A percentile compares a stretch with the other conserved stretches of the same genome.
These are phyloP conservation scores for Tetrapisispora namnaoensis DNA, from an alignment of 805 yeast genomes.

Conservation along the genomic window DNA sequence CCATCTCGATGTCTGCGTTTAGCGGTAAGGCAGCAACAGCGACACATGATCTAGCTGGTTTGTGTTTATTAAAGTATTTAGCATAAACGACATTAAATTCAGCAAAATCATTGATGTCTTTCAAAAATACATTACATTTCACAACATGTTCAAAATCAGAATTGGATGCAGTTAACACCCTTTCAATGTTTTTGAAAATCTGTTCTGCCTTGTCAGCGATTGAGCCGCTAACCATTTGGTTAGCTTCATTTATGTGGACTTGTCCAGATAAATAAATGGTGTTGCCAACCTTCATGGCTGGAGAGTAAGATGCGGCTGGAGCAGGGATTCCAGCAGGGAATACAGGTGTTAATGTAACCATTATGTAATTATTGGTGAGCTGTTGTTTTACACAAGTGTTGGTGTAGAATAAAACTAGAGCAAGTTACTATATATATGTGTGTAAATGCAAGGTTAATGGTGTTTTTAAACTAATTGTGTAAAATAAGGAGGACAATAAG, in stretches of 20 bases:
- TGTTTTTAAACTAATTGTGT: no score
- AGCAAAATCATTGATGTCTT: constrained; percentile 79
- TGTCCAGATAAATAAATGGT: constrained; percentile 90
- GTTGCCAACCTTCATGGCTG: constrained; percentile 83
- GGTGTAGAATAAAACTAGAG: no score
- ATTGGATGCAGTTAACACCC: constrained; percentile 73
- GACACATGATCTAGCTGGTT: constrained; percentile 96
- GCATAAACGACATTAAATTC: constrained; percentile 78
- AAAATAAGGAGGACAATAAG: no score
- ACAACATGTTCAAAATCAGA: constrained; percentile 74
- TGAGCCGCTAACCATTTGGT: constrained; percentile 65
- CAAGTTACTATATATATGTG: no score
- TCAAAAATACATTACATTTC: constrained; percentile 76
- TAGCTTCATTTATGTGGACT: constrained; percentile 76
- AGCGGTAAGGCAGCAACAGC: constrained; percentile 87
- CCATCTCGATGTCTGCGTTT: constrained; percentile 76
- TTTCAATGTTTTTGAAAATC: constrained; percentile 53
- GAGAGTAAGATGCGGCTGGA: constrained; percentile 93
- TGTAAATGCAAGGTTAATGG: no score
- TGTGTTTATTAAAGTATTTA: constrained; percentile 59
- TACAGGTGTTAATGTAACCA: not conserved
- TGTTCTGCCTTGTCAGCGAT: constrained; percentile 69
- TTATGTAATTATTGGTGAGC: not conserved
- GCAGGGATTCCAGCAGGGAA: constrained; percentile 55
- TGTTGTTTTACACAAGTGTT: no score